phyloP scores from a whole-genome alignment of 2,329 filamentous ascomycete species.

The Pseudogymnoascus sp. region DNA sequence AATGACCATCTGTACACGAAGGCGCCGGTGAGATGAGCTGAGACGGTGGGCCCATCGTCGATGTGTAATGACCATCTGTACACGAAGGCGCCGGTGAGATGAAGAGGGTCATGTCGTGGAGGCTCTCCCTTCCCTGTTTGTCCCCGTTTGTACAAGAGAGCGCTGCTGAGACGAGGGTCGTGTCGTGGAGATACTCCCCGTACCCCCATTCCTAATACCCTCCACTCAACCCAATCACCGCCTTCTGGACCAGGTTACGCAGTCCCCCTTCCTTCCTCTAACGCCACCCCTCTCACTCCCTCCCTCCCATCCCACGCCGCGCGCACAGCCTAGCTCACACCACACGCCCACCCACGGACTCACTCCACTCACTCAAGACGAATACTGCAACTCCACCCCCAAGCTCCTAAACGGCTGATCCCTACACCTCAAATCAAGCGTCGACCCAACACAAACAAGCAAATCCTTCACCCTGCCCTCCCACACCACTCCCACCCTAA shows the following conservation, averaged over 20 bases:
- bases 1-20: not conserved
- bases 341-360: not conserved
- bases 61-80: too few species aligned
- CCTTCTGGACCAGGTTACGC: not conserved
- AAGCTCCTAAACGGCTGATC: constrained; percentile 72
- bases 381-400: constrained; percentile 76
- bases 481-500: constrained; percentile 81
- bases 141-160: too few species aligned
- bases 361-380: constrained; percentile 38
- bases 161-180: too few species aligned
- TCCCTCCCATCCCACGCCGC: not conserved
- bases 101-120: not conserved
- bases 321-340: not conserved
- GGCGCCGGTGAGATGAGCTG: not conserved
- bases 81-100: too few species aligned
- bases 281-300: not conserved
- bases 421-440: constrained; percentile 68
- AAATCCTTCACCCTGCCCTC: constrained; percentile 89
- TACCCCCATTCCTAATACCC: not conserved
- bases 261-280: not conserved
- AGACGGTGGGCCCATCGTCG: too few species aligned
- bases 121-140: too few species aligned
- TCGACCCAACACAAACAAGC: constrained; percentile 83
- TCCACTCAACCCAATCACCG: not conserved
- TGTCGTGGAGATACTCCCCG: too few species aligned